A percentile compares a stretch with the other conserved stretches of the same genome.
These are phyloP conservation scores for Psidium friedrichsthalianum DNA, from an alignment of 345 rosid species.

Conservation along the genomic window DNA sequence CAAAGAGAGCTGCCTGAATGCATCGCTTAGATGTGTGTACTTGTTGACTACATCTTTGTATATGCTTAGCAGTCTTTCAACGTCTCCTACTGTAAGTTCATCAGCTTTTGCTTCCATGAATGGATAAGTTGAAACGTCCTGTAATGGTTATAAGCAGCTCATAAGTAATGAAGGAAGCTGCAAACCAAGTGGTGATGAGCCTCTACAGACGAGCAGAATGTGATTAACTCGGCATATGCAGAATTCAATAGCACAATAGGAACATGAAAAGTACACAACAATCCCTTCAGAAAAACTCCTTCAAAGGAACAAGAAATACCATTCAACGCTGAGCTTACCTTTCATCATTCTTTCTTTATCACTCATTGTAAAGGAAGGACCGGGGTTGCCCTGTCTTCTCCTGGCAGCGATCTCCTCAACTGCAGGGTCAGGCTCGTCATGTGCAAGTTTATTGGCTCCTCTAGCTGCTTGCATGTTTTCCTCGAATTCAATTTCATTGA, in stretches of 20 bases:
- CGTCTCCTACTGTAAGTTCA: conserved; percentile 35
- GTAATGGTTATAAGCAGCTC: neutral
- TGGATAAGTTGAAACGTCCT: conserved; percentile 29
- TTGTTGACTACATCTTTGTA: conserved; percentile 49
- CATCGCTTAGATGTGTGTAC: conserved; percentile 21
- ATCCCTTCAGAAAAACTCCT: neutral
- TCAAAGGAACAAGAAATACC: neutral
- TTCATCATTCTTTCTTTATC: conserved; percentile 2
- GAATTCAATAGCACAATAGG: neutral
- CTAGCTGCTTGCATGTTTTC: conserved; percentile 45
- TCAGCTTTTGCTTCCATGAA: conserved; percentile 41
- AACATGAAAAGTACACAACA: neutral
- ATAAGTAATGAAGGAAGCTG: neutral
- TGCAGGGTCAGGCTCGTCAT: conserved; percentile 2
- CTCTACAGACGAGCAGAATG: neutral
- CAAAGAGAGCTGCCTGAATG: conserved; percentile 15
- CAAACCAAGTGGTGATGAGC: neutral
- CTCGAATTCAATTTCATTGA: conserved; percentile 46
- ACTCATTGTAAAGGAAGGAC: conserved; percentile 7
- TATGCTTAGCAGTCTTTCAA: conserved; percentile 29
- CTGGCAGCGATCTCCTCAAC: conserved; percentile 5
- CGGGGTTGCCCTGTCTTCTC: conserved; percentile 3
- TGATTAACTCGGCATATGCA: neutral
- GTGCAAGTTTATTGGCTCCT: conserved; percentile 15
- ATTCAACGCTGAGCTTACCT: conserved; percentile 11